Conservation (phyloP, 495 filamentous ascomycete genomes). For the Penicillium pancosmium region DNA sequence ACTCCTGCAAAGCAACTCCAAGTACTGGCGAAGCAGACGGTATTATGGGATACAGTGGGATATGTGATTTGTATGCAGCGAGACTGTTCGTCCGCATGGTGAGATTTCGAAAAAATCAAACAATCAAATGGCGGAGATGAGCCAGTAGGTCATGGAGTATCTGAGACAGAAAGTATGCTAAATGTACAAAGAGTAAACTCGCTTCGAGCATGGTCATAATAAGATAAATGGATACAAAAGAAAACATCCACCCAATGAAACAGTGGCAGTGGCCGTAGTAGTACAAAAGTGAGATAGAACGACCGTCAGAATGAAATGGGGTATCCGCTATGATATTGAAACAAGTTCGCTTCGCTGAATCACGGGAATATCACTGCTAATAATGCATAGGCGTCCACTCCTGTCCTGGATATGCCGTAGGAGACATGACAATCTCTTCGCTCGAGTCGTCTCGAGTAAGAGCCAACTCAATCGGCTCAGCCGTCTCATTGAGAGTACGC, state of each 20-base stretch:
- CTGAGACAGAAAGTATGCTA: neutral
- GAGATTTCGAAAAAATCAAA: too few species aligned
- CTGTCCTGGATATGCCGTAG: conserved; percentile 80
- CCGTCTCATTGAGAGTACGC: conserved; percentile 25
- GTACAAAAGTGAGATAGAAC: neutral
- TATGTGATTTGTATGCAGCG: neutral
- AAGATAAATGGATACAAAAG: neutral
- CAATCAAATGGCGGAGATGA: neutral
- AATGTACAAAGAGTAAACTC: neutral
- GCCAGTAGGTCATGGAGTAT: neutral
- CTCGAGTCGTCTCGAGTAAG: conserved; percentile 52
- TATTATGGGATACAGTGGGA: neutral
- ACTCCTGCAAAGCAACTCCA: too few species aligned
- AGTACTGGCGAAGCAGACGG: too few species aligned
- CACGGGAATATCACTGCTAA: conserved; percentile 12
- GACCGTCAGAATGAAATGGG: neutral
- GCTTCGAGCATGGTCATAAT: neutral
- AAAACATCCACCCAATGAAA: too few species aligned
- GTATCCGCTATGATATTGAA: neutral
- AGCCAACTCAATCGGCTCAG: conserved; percentile 41
- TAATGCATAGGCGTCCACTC: conserved; percentile 68
- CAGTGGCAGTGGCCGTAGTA: neutral
- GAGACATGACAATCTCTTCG: conserved; percentile 68
- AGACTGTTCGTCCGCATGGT: too few species aligned
- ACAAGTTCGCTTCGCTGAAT: neutral